Conservation (phyloP, 1,284 basidiomycete species). For the Cryptococcus deneoformans region DNA sequence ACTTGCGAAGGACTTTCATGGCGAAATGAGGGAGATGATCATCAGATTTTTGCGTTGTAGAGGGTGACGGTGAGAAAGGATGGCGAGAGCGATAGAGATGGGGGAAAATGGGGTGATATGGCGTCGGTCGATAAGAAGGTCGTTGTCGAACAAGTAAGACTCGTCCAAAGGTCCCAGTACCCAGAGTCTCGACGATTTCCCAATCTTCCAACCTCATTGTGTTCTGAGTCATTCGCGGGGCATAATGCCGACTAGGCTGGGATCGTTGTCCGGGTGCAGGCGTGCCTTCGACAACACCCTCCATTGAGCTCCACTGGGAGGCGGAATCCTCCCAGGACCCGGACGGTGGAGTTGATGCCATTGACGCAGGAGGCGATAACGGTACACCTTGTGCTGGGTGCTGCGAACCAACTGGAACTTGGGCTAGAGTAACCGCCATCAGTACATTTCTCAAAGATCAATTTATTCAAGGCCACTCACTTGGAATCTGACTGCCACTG, state of each 20-base stretch:
- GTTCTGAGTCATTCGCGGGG: constrained; percentile 6
- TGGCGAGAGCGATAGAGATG: constrained; percentile 43
- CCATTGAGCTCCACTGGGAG: constrained; percentile 23
- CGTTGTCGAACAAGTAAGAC: constrained; percentile 49
- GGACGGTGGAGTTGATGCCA: constrained; percentile 36
- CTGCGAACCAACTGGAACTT: neutral
- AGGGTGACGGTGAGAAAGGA: constrained; percentile 36
- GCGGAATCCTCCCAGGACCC: constrained; percentile 26
- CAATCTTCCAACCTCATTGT: constrained; percentile 43
- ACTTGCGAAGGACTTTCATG: constrained; percentile 56
- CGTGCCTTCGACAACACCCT: constrained; percentile 9
- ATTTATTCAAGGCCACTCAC: too few relatives aligned
- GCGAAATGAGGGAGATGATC: constrained; percentile 51
- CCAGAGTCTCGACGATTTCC: constrained; percentile 51
- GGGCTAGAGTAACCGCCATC: neutral
- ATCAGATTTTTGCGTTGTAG: constrained; percentile 43
- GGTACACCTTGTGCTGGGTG: constrained; percentile 11
- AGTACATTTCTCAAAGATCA: neutral
- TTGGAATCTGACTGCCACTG: neutral
- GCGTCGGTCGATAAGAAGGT: constrained; percentile 43
- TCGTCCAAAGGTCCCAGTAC: constrained; percentile 51
- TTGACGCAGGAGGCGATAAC: constrained; percentile 38
- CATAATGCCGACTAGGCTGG: constrained; percentile 11
- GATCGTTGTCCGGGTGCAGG: constrained; percentile 8
- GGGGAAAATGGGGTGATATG: constrained; percentile 51